These are phyloP conservation scores for Amyloporia xantha DNA, from an alignment of 768 basidiomycete genomes.

Conservation along the genomic window DNA sequence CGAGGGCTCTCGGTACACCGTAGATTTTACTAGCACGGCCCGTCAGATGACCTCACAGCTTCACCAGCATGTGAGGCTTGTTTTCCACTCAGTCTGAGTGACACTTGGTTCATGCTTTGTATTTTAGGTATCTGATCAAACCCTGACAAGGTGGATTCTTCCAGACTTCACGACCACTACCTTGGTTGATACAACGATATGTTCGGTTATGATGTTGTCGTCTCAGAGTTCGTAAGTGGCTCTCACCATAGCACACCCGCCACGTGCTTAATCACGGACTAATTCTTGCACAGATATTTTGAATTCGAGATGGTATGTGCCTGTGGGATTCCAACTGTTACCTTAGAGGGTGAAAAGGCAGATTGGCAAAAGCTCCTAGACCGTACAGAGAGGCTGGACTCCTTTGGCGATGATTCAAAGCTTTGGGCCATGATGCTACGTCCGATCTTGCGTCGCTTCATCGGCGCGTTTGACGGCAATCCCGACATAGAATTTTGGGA, in stretches of 20 bases:
- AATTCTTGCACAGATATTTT: constrained; percentile 16
- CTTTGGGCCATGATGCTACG: constrained; percentile 23
- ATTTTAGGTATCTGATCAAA: constrained; percentile 18
- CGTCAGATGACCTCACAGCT: constrained; percentile 22
- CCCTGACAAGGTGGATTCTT: constrained; percentile 23
- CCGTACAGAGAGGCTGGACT: constrained; percentile 16
- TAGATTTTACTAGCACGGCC: constrained; percentile 29
- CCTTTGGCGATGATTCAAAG: constrained; percentile 16
- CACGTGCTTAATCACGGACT: neutral
- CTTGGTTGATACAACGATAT: constrained; percentile 19
- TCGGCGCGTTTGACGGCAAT: constrained; percentile 20
- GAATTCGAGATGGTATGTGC: constrained; percentile 5
- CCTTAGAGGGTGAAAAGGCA: constrained; percentile 16
- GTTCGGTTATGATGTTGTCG: constrained; percentile 24
- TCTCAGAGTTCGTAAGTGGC: constrained; percentile 15
- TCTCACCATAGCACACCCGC: neutral
- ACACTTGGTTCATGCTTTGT: too few species aligned
- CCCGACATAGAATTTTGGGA: constrained; percentile 13
- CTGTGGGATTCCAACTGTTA: constrained; percentile 23
- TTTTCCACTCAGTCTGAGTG: too few species aligned
- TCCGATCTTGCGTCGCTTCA: constrained; percentile 24
- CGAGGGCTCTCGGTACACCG: constrained; percentile 14
- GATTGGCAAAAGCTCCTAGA: constrained; percentile 20
- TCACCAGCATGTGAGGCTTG: constrained; percentile 13
- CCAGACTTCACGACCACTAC: constrained; percentile 28